Evolutionary conservation across 1,139 yeast genomes (phyloP), one percentile per base, ranked within the genome.

Genomic region (Pichia sp.): DNA sequence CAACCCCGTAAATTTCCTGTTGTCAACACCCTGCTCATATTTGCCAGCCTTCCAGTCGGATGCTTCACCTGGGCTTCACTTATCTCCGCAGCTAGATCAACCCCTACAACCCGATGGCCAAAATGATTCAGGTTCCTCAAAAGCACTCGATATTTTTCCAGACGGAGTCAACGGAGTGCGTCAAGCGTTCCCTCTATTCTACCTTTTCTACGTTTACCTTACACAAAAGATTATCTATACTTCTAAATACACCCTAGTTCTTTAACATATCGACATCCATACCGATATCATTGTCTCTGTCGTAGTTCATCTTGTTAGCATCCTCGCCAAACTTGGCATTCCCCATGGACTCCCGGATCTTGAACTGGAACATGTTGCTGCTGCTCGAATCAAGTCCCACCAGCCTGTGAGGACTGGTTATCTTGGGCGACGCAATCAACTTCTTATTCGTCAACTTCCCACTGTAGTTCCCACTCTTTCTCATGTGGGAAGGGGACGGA

Each of bases 391-490:
- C 59, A 4, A 59, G 45, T 2, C 61, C 61, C 2, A 51, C 54
- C 58, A 59, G 55, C 31, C 62, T 36, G 43, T 55, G 55, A 1
- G 62, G 62, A 28, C 58, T 54, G 1, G 50, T 52, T 9, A 58
- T 58, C 39, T 37, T 58, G 0, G 62, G 60, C 8, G 59, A 50
- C 1, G 62, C 60, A 18, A 31, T 18, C 25, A 59, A 45, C 26
- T 52, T 52, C 22, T 47, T 55, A 2, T 54, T 31, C 3, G 62
- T 59, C 18, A 59, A 39, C 12, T 52, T 43, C 12, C 39, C 45
- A 6, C 41, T 26, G 10, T 34, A 39, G 5, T 19, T 41, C 30
- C 42, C 34, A 9, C n/a, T 8, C 31, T 44, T 40, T 7, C 42
- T 34, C 23, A 16, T 5, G 7, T 21, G 28, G 8, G 31, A 23